A percentile compares a stretch with the other conserved stretches of the same genome.
Evolutionary conservation across 2,329 filamentous ascomycete species (phyloP).

Genomic region (Curvularia sp.): DNA sequence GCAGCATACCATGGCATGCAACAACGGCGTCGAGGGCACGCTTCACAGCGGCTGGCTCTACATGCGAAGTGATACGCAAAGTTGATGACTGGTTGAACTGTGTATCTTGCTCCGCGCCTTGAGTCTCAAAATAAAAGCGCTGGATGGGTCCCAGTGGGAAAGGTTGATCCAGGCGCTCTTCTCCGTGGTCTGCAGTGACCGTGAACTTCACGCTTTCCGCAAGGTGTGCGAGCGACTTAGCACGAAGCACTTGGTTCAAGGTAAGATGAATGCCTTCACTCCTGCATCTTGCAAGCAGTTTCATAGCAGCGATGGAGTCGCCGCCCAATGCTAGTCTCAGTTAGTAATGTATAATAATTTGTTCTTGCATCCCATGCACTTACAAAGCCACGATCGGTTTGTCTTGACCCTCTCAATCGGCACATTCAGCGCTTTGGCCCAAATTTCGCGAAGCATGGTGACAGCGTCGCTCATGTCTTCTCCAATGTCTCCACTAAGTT

Average conservation of each 20-base stretch:
- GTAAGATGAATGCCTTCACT: conserved; percentile 43
- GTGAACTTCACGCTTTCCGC: conserved; percentile 28
- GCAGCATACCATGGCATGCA: conserved; percentile 45
- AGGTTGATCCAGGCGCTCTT: conserved; percentile 36
- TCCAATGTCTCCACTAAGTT: conserved; percentile 34
- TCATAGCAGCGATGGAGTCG: conserved; percentile 47
- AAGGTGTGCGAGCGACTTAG: conserved; percentile 43
- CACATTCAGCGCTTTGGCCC: conserved; percentile 54
- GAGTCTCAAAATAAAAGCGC: conserved; percentile 52
- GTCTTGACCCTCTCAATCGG: conserved; percentile 34
- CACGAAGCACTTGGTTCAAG: conserved; percentile 43
- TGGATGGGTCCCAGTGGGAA: conserved; percentile 58
- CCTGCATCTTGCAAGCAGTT: conserved; percentile 41
- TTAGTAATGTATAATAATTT: neutral
- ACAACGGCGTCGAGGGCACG: conserved; percentile 35
- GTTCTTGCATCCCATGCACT: neutral
- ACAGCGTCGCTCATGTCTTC: conserved; percentile 22
- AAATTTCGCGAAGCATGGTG: conserved; percentile 46
- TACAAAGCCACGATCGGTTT: conserved; percentile 39
- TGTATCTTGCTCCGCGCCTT: conserved; percentile 39
- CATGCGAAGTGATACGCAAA: conserved; percentile 43
- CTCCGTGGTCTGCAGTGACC: conserved; percentile 12
- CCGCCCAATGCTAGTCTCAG: conserved; percentile 33
- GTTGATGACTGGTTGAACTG: conserved; percentile 59
- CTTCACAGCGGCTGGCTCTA: conserved; percentile 35